Conservation (phyloP, 352 stramenopile species). For the Globisporangium camurandrum region DNA sequence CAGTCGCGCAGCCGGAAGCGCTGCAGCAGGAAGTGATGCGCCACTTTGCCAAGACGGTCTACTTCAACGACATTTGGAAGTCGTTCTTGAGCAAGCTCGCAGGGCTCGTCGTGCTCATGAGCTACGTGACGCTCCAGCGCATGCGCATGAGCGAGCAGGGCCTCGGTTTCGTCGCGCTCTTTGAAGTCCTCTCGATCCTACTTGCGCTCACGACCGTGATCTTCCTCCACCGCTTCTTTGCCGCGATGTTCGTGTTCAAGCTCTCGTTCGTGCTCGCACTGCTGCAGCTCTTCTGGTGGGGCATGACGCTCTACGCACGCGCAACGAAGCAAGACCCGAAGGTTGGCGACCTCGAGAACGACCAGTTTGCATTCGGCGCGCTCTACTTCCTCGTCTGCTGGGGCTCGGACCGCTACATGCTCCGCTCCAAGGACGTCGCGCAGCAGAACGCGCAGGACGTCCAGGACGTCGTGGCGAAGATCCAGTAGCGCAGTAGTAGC, state of each 20-base stretch:
- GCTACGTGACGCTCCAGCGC: constrained; percentile 45
- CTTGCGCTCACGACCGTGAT: constrained; percentile 44
- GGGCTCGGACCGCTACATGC: constrained; percentile 76
- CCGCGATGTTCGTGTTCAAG: constrained; percentile 71
- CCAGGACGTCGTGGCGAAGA: constrained; percentile 35
- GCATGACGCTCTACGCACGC: constrained; percentile 38
- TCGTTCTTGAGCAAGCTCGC: constrained; percentile 78
- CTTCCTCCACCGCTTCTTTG: constrained; percentile 56
- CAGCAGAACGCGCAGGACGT: constrained; percentile 61
- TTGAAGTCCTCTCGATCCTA: constrained; percentile 55
- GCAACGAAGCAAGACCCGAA: constrained; percentile 32
- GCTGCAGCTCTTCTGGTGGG: constrained; percentile 66
- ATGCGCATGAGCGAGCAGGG: constrained; percentile 39
- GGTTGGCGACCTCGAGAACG: constrained; percentile 40
- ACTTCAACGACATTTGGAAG: constrained; percentile 83
- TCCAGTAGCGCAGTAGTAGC: constrained; percentile 11
- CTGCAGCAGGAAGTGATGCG: constrained; percentile 64
- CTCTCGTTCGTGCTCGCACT: constrained; percentile 64
- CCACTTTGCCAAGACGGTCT: constrained; percentile 78
- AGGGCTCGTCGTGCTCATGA: constrained; percentile 60
- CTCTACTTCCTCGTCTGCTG: constrained; percentile 76
- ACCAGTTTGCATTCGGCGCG: constrained; percentile 64
- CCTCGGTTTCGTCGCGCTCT: constrained; percentile 46
- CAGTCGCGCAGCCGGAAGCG: constrained; percentile 18
- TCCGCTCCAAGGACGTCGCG: constrained; percentile 51